Conservation (phyloP, 306 rosid genomes). For the Purshia tridentata region DNA sequence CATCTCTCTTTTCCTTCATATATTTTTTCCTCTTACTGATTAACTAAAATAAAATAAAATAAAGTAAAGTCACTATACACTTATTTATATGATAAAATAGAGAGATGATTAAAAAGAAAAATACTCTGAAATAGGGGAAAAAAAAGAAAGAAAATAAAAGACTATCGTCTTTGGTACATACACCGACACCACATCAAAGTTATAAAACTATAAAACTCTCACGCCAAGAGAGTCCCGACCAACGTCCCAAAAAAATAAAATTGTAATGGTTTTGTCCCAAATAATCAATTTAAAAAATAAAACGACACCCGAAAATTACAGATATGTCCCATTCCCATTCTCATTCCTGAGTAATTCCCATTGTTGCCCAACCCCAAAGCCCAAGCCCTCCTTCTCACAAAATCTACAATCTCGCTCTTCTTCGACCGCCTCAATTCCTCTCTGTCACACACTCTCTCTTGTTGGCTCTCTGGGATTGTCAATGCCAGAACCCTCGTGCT, state of each 20-base stretch:
- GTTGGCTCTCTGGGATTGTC: constrained; percentile 29
- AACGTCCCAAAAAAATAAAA: background rate
- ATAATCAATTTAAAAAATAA: background rate
- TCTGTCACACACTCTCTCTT: constrained; percentile 27
- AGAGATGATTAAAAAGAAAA: background rate
- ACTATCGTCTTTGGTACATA: no score
- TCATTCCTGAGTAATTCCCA: background rate
- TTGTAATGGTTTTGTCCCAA: background rate
- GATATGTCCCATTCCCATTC: constrained; percentile 27
- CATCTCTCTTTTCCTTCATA: no score
- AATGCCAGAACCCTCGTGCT: constrained; percentile 31
- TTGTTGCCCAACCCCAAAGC: constrained; percentile 21
- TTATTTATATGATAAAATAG: no score
- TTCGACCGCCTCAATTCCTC: constrained; percentile 48
- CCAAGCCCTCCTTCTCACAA: constrained; percentile 37
- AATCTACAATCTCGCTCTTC: constrained; percentile 37
- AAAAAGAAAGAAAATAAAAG: background rate
- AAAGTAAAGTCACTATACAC: no score
- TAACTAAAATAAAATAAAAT: no score
- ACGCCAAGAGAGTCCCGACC: background rate
- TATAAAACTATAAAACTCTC: background rate
- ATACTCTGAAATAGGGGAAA: background rate
- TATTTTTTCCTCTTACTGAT: no score
- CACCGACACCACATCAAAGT: background rate
- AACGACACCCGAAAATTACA: constrained; percentile 31